Base-by-base conservation (phyloP, 1,139 yeast genomes). In the Debaryomycetaceae sp. region DNA sequence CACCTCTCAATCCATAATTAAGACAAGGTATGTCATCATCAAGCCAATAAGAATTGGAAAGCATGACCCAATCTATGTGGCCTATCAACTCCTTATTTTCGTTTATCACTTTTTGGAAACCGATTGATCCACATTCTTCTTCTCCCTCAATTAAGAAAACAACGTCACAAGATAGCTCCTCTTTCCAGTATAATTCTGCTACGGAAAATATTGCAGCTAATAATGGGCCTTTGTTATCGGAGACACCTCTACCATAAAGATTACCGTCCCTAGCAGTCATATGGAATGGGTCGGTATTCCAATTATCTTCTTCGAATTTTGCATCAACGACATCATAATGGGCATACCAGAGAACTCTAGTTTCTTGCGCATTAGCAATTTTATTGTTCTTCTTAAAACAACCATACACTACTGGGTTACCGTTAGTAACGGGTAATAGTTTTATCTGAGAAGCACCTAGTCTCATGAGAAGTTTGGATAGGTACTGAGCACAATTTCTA, bases 211-310 rank as follows among this genome's bases (percentile, higher is more conserved):
- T 76, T 0, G 97, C 85, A 0, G 97, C 95, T n/a, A 89, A 64
- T 4, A 86, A 69, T 0, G 98, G 98, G 0, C 98, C 98, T 58
- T 92, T 92, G 59, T 92, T 92, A 56, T 92, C 98, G 32, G 95
- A 81, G 1, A 85, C 95, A 39, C 98, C 98, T 53, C 98, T 76
- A 1, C 94, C 98, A 53, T 87, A 86, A 45, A 92, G 60, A 55
- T 83, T 89, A 0, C 98, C 98, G 58, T 92, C 85, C 45, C 75
- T 73, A 3, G 95, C 86, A 0, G 84, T 76, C 59, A 92, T 61
- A 22, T 64, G 63, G 59, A 84, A 92, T 0, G 98, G 98, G 48
- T 85, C 82, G 0, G 94, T 78, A 5, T 70, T 60, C 98, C 98
- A 92, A 35, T 66, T 67, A 14, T 71, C 74, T 3, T 68, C 63